Base-by-base conservation (phyloP, 345 rosid species). In the Ceriops zippeliana region DNA sequence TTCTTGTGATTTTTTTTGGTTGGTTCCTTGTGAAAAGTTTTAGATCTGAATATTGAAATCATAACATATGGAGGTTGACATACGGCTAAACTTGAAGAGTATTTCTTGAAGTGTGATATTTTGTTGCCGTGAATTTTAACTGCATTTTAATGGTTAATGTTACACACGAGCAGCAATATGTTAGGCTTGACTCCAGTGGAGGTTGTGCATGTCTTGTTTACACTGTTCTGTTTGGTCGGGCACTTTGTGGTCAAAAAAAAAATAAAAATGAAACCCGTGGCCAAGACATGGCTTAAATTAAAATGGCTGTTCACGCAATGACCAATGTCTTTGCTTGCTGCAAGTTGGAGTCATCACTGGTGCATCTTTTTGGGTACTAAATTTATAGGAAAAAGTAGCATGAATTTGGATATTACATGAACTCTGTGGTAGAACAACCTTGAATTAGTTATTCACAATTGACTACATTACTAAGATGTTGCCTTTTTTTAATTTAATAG, bases 61-160 rank as follows among this genome's bases (percentile, higher is more conserved):
- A 10, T 6, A 72, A 30, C 15, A 76, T 30, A 24, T 52, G 10
- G 57, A 27, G 20, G 49, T 32, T 38, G 19, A 49, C 19, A 30
- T 24, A 59, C 67, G 57, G 38, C 16, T 34, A 28, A 16, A 9
- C 8, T 34, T 1, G 0, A 47, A 1, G 24, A 22, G 27, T 42
- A 24, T 13, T 31, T 31, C 6, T 31, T 5, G 0, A 31, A 4
- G 30, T 64, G 4, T 1, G 20, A 22, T 49, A 17, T 27, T 37
- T 7, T 46, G 11, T 17, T 47, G 35, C 38, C 6, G 3, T 19
- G 49, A 27, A 49, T 47, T 47, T 47, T 5, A 35, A 20, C 15
- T 42, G 70, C 69, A 52, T 52, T 24, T 31, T 51, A 34, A 7
- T 34, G 13, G 54, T 66, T 31, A 38, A 65, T 66, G 22, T 32